These are phyloP conservation scores for Paecilomyces niveus DNA, from an alignment of 2,329 filamentous ascomycete genomes.

Conservation along the genomic window DNA sequence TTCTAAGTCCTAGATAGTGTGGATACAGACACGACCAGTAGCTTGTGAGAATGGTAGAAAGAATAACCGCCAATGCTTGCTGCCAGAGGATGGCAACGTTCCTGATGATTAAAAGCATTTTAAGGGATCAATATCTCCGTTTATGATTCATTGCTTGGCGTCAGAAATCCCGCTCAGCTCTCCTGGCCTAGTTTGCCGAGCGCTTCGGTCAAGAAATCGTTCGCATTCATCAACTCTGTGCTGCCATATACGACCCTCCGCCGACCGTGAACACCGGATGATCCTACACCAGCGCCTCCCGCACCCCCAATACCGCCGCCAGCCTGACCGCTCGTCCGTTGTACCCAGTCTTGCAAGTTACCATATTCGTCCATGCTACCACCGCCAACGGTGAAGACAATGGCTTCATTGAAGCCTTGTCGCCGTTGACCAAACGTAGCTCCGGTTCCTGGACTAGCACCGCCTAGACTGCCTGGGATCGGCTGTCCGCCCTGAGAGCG, in stretches of 20 bases:
- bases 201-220: slow-evolving; percentile 53
- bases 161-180: slow-evolving; percentile 24
- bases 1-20: neutral
- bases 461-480: slow-evolving; percentile 37
- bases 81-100: neutral
- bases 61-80: neutral
- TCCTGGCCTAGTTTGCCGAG: slow-evolving; percentile 52
- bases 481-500: slow-evolving; percentile 35
- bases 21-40: neutral
- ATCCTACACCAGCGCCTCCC: slow-evolving; percentile 15
- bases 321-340: slow-evolving; percentile 55
- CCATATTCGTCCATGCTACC: slow-evolving; percentile 99
- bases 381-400: slow-evolving; percentile 92
- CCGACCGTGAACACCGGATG: slow-evolving; percentile 46
- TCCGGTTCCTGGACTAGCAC: slow-evolving; percentile 56
- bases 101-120: neutral
- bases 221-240: slow-evolving; percentile 64
- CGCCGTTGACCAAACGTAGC: slow-evolving; percentile 86
- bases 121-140: neutral
- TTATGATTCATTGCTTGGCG: neutral
- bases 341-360: slow-evolving; percentile 93
- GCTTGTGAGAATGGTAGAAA: neutral
- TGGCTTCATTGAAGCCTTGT: slow-evolving; percentile 81
- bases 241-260: slow-evolving; percentile 90
- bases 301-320: slow-evolving; percentile 37